A percentile compares a stretch with the other conserved stretches of the same genome.
Evolutionary conservation across 2,329 filamentous ascomycete genomes (phyloP).

Genomic region (Fusarium oxysporum): DNA sequence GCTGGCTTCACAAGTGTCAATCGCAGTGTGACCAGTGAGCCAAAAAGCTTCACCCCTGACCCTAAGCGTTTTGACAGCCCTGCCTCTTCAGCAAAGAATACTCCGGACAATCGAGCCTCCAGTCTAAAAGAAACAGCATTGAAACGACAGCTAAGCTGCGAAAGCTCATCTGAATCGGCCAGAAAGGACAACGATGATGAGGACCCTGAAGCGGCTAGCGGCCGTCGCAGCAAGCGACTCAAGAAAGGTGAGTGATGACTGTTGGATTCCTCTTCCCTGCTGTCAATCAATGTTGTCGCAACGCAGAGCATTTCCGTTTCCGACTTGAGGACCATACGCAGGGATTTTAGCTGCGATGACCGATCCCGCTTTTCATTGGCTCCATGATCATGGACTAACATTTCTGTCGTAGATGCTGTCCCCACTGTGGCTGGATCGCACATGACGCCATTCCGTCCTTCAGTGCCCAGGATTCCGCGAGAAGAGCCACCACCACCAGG

Average conservation of each 20-base stretch:
- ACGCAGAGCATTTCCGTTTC: constrained; percentile 37
- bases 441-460: constrained; percentile 92
- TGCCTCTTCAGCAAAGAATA: constrained; percentile 71
- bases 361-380: constrained; percentile 39
- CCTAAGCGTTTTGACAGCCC: constrained; percentile 72
- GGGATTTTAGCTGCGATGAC: constrained; percentile 43
- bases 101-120: constrained; percentile 72
- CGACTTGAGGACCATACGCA: constrained; percentile 33
- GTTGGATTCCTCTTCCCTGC: constrained; percentile 1
- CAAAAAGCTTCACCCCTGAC: constrained; percentile 71
- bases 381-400: constrained; percentile 34
- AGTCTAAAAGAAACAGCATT: constrained; percentile 68
- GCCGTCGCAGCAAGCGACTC: constrained; percentile 89
- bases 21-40: constrained; percentile 56
- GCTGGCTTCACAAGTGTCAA: constrained; percentile 76
- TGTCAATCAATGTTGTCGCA: constrained; percentile 26
- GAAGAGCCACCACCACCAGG: constrained; percentile 61
- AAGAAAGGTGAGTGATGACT: constrained; percentile 68
- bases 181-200: constrained; percentile 64
- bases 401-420: constrained; percentile 60
- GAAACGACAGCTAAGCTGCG: constrained; percentile 80
- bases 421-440: constrained; percentile 95
- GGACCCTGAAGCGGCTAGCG: constrained; percentile 71
- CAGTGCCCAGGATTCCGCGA: constrained; percentile 73
- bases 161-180: constrained; percentile 60